These are phyloP conservation scores for Parasitella parasitica DNA, from an alignment of 371 early-diverging fungal genomes.

Conservation along the genomic window DNA sequence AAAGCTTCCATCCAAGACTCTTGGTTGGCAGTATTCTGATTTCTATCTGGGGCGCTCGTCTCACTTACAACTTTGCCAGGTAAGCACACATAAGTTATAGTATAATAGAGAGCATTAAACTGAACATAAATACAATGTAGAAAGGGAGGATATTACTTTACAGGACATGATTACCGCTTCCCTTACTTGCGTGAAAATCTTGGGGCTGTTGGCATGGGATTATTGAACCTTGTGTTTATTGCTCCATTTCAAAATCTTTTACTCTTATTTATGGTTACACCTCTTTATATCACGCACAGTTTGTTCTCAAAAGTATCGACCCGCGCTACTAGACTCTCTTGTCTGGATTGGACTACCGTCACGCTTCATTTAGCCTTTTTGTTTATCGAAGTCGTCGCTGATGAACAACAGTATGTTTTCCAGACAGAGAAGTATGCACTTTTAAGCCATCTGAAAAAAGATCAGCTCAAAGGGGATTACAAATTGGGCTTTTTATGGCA, in stretches of 20 bases:
- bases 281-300: slow-evolving; percentile 55
- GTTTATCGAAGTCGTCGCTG: slow-evolving; percentile 69
- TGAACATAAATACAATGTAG: slow-evolving; percentile 16
- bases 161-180: slow-evolving; percentile 81
- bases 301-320: background rate
- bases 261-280: slow-evolving; percentile 62
- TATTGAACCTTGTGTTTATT: slow-evolving; percentile 77
- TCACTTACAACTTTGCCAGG: slow-evolving; percentile 78
- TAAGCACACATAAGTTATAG: slow-evolving; percentile 8
- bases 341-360: slow-evolving; percentile 51
- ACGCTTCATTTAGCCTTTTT: slow-evolving; percentile 49
- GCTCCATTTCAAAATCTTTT: slow-evolving; percentile 70
- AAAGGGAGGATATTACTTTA: slow-evolving; percentile 76
- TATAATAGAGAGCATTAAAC: background rate
- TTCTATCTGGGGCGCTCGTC: slow-evolving; percentile 74
- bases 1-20: slow-evolving; percentile 45
- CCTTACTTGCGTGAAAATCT: slow-evolving; percentile 46
- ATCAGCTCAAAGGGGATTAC: slow-evolving; percentile 39
- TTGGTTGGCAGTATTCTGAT: slow-evolving; percentile 52
- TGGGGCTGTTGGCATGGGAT: slow-evolving; percentile 57
- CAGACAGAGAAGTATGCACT: slow-evolving; percentile 66
- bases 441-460: slow-evolving; percentile 28
- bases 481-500: slow-evolving; percentile 69
- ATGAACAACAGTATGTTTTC: slow-evolving; percentile 83
- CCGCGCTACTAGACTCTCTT: slow-evolving; percentile 18